Evolutionary conservation across 148 eudicot species (phyloP).

Genomic region (Salicornia ramosissima): DNA sequence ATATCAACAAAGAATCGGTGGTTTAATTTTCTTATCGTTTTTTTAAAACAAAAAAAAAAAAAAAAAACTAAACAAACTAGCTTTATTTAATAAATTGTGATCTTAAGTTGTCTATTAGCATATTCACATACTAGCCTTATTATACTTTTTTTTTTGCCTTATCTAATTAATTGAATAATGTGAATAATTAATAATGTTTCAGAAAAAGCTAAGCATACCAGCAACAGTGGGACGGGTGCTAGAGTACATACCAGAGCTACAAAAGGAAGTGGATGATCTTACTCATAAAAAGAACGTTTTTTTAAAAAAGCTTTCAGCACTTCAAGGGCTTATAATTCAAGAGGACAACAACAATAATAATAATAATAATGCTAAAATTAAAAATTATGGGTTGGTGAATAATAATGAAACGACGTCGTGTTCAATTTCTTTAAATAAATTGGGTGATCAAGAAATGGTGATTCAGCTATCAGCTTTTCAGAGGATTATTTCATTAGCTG

Average conservation of each 20-base stretch:
- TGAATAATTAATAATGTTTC: constrained; percentile 21
- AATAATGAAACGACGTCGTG: background rate
- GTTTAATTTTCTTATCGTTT: too few relatives aligned
- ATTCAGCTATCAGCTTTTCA: constrained; percentile 46
- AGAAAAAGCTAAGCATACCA: constrained; percentile 85
- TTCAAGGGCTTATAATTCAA: background rate
- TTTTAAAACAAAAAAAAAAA: too few relatives aligned
- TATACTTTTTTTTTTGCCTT: too few relatives aligned
- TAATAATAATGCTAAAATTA: too few relatives aligned
- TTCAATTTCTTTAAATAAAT: constrained; percentile 27
- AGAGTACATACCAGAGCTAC: constrained; percentile 80
- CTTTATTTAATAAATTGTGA: too few relatives aligned
- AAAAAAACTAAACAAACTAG: too few relatives aligned
- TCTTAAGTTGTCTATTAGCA: too few relatives aligned
- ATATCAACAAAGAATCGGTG: too few relatives aligned
- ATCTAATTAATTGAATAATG: too few relatives aligned
- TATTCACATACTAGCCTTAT: too few relatives aligned
- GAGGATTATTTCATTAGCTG: constrained; percentile 28
- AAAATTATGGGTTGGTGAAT: background rate
- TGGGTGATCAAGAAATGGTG: constrained; percentile 37
- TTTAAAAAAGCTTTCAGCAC: constrained; percentile 15
- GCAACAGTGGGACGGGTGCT: constrained; percentile 50
- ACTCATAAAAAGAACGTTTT: constrained; percentile 36
- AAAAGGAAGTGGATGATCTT: constrained; percentile 53
- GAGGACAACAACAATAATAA: too few relatives aligned